Base-by-base conservation (phyloP, 306 rosid genomes). In the Prunus kanzakura region DNA sequence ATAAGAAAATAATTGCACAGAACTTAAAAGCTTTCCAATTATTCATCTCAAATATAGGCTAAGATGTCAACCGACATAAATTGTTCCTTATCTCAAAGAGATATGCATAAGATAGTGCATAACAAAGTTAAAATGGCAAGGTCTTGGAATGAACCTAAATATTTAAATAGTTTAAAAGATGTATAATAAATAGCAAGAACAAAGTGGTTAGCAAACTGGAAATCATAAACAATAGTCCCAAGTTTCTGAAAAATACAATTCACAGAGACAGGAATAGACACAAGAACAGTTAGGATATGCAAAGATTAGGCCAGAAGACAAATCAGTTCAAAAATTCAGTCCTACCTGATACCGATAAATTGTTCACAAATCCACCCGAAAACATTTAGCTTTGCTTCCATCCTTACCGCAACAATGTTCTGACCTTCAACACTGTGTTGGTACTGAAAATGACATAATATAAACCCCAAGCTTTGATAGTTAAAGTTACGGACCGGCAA, bases 261-360 rank as follows among this genome's bases (percentile, higher is more conserved):
- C 23, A 49, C 23, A 54, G 8, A 81, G 22, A 56, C 32, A 81
- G 65, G 51, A 69, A 46, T 51, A 29, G 32, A 29, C 50, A 73
- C 16, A 38, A 14, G 55, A 29, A 58, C 46, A 14, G 8, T 62
- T 54, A 23, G 15, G 15, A 25, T 5, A 67, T 30, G n/a, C 12
- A 64, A 38, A 75, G 46, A 75, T 41, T 45, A 25, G 29, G 68
- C 62, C 67, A 47, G 72, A 81, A 4, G 46, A 69, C 62, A 76
- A 56, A 19, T 23, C 46, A 56, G 55, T 69, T n/a, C 51, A 71
- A 66, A 78, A 72, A 78, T 82, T 65, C n/a, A 67, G 80, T 30
- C 85, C 80, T 85, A 95, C 97, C 99, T 92, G 86, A 90, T 84
- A 83, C 99, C 99, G 76, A 93, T 93, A 97, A 92, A 91, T 79